A percentile compares a stretch with the other conserved stretches of the same genome.
Conservation (phyloP, 129 eudicot genomes). For the Flaveria linearis region DNA sequence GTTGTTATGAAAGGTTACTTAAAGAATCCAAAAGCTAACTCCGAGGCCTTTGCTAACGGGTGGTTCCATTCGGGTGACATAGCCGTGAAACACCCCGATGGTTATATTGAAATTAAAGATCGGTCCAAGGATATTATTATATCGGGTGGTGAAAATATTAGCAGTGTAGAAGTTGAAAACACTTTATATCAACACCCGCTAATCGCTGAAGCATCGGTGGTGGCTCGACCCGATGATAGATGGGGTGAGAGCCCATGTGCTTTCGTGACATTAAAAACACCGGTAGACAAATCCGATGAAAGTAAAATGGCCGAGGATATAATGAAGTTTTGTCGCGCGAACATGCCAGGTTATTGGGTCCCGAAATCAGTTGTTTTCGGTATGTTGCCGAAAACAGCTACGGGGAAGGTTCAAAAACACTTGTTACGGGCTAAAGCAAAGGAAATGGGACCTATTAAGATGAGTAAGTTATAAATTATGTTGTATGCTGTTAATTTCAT, state of each 20-base stretch:
- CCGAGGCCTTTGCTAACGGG: conserved; percentile 71
- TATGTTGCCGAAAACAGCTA: conserved; percentile 81
- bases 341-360: conserved; percentile 77
- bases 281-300: conserved; percentile 42
- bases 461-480: conserved; percentile 52
- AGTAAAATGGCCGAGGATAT: conserved; percentile 52
- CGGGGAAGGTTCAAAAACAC: conserved; percentile 92
- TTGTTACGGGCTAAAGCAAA: conserved; percentile 72
- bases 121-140: conserved; percentile 86
- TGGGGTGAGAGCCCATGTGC: conserved; percentile 98
- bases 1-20: conserved; percentile 87
- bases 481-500: conserved; percentile 4
- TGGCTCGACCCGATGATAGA: conserved; percentile 70
- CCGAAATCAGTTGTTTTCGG: conserved; percentile 81
- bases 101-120: conserved; percentile 82
- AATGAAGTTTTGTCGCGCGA: conserved; percentile 59
- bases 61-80: conserved; percentile 86
- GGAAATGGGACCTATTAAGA: conserved; percentile 76
- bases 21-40: conserved; percentile 75
- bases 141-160: conserved; percentile 94
- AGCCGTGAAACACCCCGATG: conserved; percentile 79
- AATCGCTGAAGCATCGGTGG: conserved; percentile 72
- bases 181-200: conserved; percentile 69
- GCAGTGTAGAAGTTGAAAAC: conserved; percentile 90
- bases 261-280: conserved; percentile 63